Evolutionary conservation across 495 filamentous ascomycete species (phyloP).

Genomic region (Penicillium paxilli): DNA sequence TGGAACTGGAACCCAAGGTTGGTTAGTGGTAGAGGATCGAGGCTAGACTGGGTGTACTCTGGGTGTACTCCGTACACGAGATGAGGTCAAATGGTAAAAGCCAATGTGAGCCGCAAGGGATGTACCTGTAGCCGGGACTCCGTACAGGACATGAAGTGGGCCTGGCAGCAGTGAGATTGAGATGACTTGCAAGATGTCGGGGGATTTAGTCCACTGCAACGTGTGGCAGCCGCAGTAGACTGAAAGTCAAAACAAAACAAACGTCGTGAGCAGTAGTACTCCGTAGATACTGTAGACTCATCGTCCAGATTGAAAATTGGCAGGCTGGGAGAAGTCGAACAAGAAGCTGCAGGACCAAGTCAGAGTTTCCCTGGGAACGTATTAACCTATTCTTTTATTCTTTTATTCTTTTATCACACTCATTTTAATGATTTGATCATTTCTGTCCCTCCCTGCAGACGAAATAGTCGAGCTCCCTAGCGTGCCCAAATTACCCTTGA

Average conservation of each 20-base stretch:
- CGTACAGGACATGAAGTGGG: conserved; percentile 1
- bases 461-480: conserved; percentile 28
- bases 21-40: too few relatives aligned
- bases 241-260: not conserved
- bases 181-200: not conserved
- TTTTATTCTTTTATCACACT: too few relatives aligned
- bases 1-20: too few relatives aligned
- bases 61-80: conserved; percentile 14
- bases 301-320: not conserved
- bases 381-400: too few relatives aligned
- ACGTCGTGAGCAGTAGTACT: too few relatives aligned
- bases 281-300: not conserved
- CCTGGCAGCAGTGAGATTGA: not conserved
- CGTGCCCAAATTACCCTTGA: conserved; percentile 14
- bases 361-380: not conserved
- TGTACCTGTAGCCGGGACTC: conserved; percentile 2
- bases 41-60: conserved; percentile 4
- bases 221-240: not conserved
- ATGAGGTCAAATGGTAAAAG: conserved; percentile 9
- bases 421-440: too few relatives aligned
- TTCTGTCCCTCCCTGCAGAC: not conserved
- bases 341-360: not conserved
- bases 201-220: not conserved
- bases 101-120: conserved; percentile 34
- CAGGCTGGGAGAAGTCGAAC: not conserved